Evolutionary conservation across 352 stramenopile species (phyloP), one percentile per base, ranked within the genome.

Genomic region (Globisporangium paroecandrum): DNA sequence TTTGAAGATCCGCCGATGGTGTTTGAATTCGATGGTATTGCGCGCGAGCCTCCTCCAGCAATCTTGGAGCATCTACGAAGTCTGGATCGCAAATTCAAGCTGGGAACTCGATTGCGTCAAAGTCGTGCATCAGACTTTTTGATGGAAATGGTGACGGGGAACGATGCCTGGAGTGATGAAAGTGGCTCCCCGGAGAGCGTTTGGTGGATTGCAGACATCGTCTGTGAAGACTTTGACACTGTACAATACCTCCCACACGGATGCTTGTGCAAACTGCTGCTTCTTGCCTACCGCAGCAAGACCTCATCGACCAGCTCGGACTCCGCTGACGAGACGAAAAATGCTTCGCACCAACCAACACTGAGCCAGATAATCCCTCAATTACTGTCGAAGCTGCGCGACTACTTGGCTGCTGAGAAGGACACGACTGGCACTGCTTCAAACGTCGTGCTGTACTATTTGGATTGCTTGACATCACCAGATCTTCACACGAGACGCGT

Each of bases 201-300:
- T 8, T 93, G 78, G 83, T 96, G 88, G 88, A 96, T 96, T 64
- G 86, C 85, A 15, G 88, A 96, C 41, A 93, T 96, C 58, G 88
- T 96, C 3, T 94, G 88, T 51, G 88, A 93, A 64, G 88, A 96
- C 64, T 83, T 89, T 29, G 76, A 90, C 9, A 96, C 88, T 0
- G 75, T 94, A 15, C 78, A 91, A 66, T 94, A 96, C 54, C 75
- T 96, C 0, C 88, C 88, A 4, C 79, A 89, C 41, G 76, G 79
- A 2, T 96, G 86, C 54, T 74, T 94, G 9, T 94, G 88, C 43
- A 81, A 93, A n/a, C 65, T 96, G 13, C 65, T 96, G 9, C 65
- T 96, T 36, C 74, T 94, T 1, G 83, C 87, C 55, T 36, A 29
- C 22, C 20, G 25, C 4, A 8, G 54, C 38, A 69, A 64, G 22